Evolutionary conservation across 2,329 filamentous ascomycete genomes (phyloP).

Genomic region (Bipolaris gigantea): DNA sequence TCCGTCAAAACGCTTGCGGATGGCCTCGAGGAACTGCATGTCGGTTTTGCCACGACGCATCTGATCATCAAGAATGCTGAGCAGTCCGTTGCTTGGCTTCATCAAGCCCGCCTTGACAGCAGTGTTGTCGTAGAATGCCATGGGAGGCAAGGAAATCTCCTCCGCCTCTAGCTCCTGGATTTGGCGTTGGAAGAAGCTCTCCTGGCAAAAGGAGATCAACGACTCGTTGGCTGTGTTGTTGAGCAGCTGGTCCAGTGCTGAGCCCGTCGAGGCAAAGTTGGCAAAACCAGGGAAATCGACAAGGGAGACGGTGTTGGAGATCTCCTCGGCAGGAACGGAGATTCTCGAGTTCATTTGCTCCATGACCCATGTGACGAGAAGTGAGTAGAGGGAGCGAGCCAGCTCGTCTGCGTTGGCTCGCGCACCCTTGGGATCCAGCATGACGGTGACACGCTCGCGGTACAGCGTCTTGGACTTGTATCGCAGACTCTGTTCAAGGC

Average conservation of each 20-base stretch:
- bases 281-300: conserved; percentile 97
- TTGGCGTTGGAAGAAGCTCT: conserved; percentile 94
- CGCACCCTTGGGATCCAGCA: conserved; percentile 91
- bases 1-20: conserved; percentile 89
- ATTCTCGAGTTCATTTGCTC: conserved; percentile 89
- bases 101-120: conserved; percentile 90
- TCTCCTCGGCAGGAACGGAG: conserved; percentile 82
- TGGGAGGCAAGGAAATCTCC: conserved; percentile 85
- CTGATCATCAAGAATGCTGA: conserved; percentile 95
- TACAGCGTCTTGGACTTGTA: conserved; percentile 98
- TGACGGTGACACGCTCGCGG: conserved; percentile 95
- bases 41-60: conserved; percentile 87
- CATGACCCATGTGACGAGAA: conserved; percentile 91
- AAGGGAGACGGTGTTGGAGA: conserved; percentile 91
- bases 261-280: conserved; percentile 79
- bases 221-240: conserved; percentile 93
- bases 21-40: conserved; percentile 83
- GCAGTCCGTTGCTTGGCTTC: conserved; percentile 87
- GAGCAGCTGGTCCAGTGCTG: conserved; percentile 85
- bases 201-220: conserved; percentile 88
- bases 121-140: conserved; percentile 97
- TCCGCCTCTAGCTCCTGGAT: conserved; percentile 92
- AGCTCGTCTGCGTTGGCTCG: conserved; percentile 92
- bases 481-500: conserved; percentile 84
- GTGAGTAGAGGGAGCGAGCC: conserved; percentile 87